Base-by-base conservation (phyloP, 2,329 filamentous ascomycete genomes). In the Apiospora arundinis region DNA sequence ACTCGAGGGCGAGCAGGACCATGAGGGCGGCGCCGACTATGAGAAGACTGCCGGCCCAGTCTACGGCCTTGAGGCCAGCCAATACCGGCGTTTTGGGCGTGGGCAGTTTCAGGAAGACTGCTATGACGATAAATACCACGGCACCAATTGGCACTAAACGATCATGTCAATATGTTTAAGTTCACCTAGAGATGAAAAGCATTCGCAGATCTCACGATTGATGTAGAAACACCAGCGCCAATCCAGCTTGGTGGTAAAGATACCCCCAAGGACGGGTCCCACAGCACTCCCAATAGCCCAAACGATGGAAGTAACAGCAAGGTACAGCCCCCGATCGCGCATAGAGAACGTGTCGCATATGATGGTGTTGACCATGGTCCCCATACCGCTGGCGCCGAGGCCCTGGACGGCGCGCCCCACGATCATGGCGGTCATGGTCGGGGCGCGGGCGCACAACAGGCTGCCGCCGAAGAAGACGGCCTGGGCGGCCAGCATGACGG, bases 11-110 rank as follows among this genome's bases (percentile, higher is more conserved):
- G 90, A 93, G 0, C 1, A 94, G 85, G 23, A 94, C 81, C 90
- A 94, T 93, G 66, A 93, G 80, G 0, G 89, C 90, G 5, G 87
- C 89, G 37, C 89, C 89, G 8, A 93, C 84, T 73, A 94, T 87
- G 2, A 88, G 83, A 14, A 92, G 70, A 1, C 88, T 90, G 0
- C 92, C 93, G 7, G 83, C 73, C 87, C 88, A 90, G 76, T 90
- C 88, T 28, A 90, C 84, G 0, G 89, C 89, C 73, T 88, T 88
- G 11, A 93, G 81, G 0, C 92, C 92, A 49, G 88, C 83, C 72
- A 83, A 81, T 2, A 93, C 79, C 0, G 90, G 88, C 0, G 92
- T 93, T 46, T 85, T 86, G 0, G 92, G 91, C 4, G 89, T 92
- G 69, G 92, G 87, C n/a, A 93, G 80, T 75, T 92, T 88, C 14